Percentiles rank a stretch among this genome's conserved stretches.
These are phyloP conservation scores for Penicillium verhagenii DNA, from an alignment of 495 filamentous ascomycete species.

Conservation along the genomic window DNA sequence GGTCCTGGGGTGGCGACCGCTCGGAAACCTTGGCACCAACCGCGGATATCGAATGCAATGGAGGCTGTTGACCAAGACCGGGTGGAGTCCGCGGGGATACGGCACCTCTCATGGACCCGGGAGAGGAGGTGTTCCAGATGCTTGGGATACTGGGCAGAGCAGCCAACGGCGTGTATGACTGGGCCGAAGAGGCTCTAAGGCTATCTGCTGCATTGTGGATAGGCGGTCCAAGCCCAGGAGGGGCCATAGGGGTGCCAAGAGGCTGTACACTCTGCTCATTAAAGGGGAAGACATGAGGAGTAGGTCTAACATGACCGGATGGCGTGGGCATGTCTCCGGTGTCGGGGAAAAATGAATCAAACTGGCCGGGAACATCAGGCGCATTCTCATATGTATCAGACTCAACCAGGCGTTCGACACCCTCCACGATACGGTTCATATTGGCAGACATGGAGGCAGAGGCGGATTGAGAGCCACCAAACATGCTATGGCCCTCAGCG, in stretches of 20 bases:
- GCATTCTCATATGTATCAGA: constrained; percentile 50
- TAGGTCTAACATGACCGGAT: constrained; percentile 23
- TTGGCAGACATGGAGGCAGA: constrained; percentile 47
- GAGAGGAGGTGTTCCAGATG: constrained; percentile 47
- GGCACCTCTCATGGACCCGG: constrained; percentile 30
- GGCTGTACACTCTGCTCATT: constrained; percentile 22
- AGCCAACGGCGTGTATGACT: constrained; percentile 36
- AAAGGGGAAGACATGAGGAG: constrained; percentile 22
- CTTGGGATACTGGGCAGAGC: constrained; percentile 41
- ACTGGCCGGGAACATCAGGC: constrained; percentile 27
- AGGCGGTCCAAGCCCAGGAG: constrained; percentile 39
- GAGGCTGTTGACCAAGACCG: constrained; percentile 30
- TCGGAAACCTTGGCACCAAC: constrained; percentile 17
- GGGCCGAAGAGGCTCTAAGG: constrained; percentile 28
- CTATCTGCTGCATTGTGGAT: constrained; percentile 20
- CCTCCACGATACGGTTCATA: constrained; percentile 64
- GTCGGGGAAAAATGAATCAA: constrained; percentile 20
- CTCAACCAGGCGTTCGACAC: constrained; percentile 57
- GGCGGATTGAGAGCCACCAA: constrained; percentile 47
- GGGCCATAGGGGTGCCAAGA: constrained; percentile 33
- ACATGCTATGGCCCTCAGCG: constrained; percentile 37
- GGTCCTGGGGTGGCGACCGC: constrained; percentile 27
- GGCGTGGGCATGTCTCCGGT: constrained; percentile 29
- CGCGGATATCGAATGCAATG: constrained; percentile 15
- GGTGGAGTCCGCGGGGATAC: constrained; percentile 36